A percentile compares a stretch with the other conserved stretches of the same genome.
phyloP scores from a whole-genome alignment of 148 eudicot genomes.

The Fallopia convolvulus region DNA sequence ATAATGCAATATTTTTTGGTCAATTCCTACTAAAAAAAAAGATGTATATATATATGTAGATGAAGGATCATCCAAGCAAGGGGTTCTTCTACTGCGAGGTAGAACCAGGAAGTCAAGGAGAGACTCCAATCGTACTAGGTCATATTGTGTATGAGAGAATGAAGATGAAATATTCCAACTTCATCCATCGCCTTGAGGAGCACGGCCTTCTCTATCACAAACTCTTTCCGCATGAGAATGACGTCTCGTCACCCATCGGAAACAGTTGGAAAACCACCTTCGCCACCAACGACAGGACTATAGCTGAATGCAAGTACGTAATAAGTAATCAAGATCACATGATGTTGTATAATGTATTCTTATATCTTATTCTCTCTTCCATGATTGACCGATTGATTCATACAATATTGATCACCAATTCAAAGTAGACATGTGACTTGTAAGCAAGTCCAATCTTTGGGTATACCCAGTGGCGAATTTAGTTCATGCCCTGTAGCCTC shows the following conservation, averaged over 20 bases:
- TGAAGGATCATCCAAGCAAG: not conserved
- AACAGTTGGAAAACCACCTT: not conserved
- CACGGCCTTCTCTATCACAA: not conserved
- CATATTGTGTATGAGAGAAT: not conserved
- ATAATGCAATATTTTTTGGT: too few species aligned
- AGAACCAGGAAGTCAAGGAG: not conserved
- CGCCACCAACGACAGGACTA: not conserved
- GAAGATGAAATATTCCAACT: not conserved
- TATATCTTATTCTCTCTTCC: too few species aligned
- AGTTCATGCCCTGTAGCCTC: too few species aligned
- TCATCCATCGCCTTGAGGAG: too few species aligned
- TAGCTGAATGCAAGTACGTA: slow-evolving; percentile 5
- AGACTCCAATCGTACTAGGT: not conserved
- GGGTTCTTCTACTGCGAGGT: not conserved
- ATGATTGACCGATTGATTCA: too few species aligned
- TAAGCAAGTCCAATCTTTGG: too few species aligned
- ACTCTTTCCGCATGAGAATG: not conserved
- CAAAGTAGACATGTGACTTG: too few species aligned
- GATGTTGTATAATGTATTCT: too few species aligned
- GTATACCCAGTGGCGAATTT: too few species aligned
- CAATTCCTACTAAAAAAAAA: too few species aligned
- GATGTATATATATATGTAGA: not conserved
- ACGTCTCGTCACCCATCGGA: not conserved
- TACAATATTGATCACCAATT: too few species aligned
- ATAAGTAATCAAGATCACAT: too few species aligned